A percentile compares a stretch with the other conserved stretches of the same genome.
Evolutionary conservation across 306 rosid genomes (phyloP).

Genomic region (Vigna unguiculata): DNA sequence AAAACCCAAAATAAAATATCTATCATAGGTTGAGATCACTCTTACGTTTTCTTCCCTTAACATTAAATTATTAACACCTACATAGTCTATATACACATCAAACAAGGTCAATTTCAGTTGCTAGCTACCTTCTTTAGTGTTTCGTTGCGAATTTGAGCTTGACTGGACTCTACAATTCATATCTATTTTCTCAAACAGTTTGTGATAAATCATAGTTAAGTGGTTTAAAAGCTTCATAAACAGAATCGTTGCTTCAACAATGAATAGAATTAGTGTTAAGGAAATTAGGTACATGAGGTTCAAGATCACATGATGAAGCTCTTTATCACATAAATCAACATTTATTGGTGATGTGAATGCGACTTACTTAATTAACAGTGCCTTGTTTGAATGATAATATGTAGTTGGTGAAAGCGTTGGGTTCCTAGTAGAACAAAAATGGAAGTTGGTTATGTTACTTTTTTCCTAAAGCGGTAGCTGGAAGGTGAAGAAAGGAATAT

Average conservation of each 20-base stretch:
- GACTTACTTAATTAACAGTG: too few relatives aligned
- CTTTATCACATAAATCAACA: too few relatives aligned
- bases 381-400: too few relatives aligned
- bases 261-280: too few relatives aligned
- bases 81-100: not conserved
- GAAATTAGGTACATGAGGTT: too few relatives aligned
- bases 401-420: slow-evolving; percentile 43
- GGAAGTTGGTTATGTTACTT: slow-evolving; percentile 38
- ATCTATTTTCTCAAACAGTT: too few relatives aligned
- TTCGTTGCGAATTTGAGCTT: slow-evolving; percentile 32
- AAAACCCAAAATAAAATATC: slow-evolving; percentile 7
- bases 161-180: slow-evolving; percentile 43
- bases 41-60: too few relatives aligned
- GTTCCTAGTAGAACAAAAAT: slow-evolving; percentile 41
- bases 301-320: too few relatives aligned
- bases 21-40: not conserved
- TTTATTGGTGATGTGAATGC: too few relatives aligned
- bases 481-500: slow-evolving; percentile 48
- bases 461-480: slow-evolving; percentile 38
- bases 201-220: too few relatives aligned
- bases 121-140: slow-evolving; percentile 11
- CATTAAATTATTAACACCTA: slow-evolving; percentile 33
- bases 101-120: slow-evolving; percentile 36
- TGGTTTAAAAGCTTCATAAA: too few relatives aligned
- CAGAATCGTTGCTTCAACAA: too few relatives aligned